Evolutionary conservation across 106 monocot species (phyloP).

Genomic region (Dendrobium chrysotoxum): DNA sequence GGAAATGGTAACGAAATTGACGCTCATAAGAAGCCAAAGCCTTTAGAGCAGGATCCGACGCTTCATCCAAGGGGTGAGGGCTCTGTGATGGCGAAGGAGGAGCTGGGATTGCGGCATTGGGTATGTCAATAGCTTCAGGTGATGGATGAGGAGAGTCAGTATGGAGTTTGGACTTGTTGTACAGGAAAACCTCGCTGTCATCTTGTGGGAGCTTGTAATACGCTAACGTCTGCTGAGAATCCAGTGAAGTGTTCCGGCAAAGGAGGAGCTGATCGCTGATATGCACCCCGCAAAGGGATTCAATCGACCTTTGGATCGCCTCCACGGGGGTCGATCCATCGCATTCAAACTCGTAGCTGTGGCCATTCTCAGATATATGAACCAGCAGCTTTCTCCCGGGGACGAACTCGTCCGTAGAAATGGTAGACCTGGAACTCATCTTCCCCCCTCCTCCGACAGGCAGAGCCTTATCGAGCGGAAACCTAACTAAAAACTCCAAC

Average conservation of each 20-base stretch:
- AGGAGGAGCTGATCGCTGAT: slow-evolving; percentile 73
- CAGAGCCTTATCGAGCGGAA: background rate
- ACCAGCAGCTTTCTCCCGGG: slow-evolving; percentile 75
- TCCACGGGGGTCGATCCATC: slow-evolving; percentile 67
- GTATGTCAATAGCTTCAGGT: slow-evolving; percentile 52
- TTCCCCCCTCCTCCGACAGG: slow-evolving; percentile 1
- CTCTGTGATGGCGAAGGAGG: slow-evolving; percentile 31
- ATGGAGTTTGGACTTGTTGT: slow-evolving; percentile 63
- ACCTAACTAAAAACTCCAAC: background rate
- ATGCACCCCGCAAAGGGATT: slow-evolving; percentile 42
- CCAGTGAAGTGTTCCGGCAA: slow-evolving; percentile 59
- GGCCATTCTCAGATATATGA: slow-evolving; percentile 80
- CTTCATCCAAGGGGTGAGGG: slow-evolving; percentile 63
- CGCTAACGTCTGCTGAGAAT: slow-evolving; percentile 45
- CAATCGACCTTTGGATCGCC: slow-evolving; percentile 53
- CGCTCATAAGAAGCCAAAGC: slow-evolving; percentile 85
- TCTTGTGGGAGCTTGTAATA: slow-evolving; percentile 88
- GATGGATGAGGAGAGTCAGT: slow-evolving; percentile 46
- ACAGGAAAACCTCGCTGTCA: slow-evolving; percentile 73
- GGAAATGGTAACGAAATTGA: slow-evolving; percentile 79
- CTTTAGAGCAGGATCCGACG: slow-evolving; percentile 79
- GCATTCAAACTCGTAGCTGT: slow-evolving; percentile 87
- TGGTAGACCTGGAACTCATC: slow-evolving; percentile 69
- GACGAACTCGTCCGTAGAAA: slow-evolving; percentile 37
- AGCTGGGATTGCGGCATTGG: slow-evolving; percentile 29